Percentiles rank a stretch among this genome's conserved stretches.
Evolutionary conservation across 192 early-diverging fungal genomes (phyloP).

Genomic region (Spinellus fusiger): DNA sequence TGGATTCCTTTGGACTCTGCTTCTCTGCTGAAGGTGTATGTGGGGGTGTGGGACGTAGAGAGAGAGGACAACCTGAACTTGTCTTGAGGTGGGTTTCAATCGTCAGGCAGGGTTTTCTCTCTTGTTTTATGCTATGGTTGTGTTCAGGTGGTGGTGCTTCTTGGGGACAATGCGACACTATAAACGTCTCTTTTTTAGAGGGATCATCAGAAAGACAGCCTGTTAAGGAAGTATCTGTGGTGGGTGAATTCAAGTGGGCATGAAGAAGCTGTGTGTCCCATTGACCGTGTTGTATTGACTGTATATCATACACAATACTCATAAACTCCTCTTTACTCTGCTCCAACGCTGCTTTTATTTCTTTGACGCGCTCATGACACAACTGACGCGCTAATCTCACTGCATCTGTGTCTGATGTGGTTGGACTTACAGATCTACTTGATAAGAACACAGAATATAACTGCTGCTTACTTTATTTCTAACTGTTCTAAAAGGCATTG

Average conservation of each 20-base stretch:
- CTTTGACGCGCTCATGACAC: conserved; percentile 50
- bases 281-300: conserved; percentile 57
- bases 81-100: not conserved
- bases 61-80: not conserved
- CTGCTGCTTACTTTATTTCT: not conserved
- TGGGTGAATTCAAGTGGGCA: conserved; percentile 18
- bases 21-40: too few species aligned
- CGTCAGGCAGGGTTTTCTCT: not conserved
- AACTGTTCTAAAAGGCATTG: too few species aligned
- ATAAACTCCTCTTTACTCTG: conserved; percentile 50
- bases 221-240: not conserved
- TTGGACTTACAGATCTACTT: not conserved
- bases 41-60: not conserved
- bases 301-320: conserved; percentile 48
- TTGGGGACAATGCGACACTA: not conserved
- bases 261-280: conserved; percentile 27
- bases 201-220: too few species aligned
- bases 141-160: not conserved
- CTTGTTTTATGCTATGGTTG: not conserved
- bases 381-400: conserved; percentile 56
- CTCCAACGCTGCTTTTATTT: conserved; percentile 47
- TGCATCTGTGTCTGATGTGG: conserved; percentile 35
- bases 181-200: not conserved
- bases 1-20: too few species aligned
- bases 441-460: not conserved